phyloP scores from a whole-genome alignment of 163 green algal species.

The Coccomyxa subellipsoidea region DNA sequence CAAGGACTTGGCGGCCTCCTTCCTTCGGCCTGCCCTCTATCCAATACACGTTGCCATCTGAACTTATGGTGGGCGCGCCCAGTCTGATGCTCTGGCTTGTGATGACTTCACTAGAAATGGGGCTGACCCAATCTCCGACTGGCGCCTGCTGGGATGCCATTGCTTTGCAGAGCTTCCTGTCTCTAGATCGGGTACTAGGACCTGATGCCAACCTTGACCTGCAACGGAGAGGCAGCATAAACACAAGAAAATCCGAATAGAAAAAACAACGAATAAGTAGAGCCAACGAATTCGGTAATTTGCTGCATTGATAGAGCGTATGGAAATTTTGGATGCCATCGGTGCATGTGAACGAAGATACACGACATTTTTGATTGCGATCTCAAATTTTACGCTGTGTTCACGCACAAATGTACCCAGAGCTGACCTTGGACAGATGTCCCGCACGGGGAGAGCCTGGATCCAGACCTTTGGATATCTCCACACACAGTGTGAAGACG shows the following conservation, averaged over 20 bases:
- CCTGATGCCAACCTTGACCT: background rate
- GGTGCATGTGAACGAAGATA: no score
- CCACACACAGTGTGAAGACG: background rate
- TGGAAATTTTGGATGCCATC: no score
- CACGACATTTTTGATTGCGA: background rate
- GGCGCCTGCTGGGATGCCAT: constrained; percentile 25
- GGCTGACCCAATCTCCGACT: constrained; percentile 52
- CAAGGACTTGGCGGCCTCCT: constrained; percentile 53
- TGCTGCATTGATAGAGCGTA: no score
- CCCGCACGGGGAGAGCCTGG: background rate
- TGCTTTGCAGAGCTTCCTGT: background rate
- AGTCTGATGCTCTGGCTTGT: constrained; percentile 46
- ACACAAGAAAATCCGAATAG: background rate
- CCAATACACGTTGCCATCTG: constrained; percentile 54
- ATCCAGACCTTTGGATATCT: background rate
- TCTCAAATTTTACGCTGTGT: background rate
- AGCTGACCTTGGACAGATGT: background rate
- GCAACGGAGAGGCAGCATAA: background rate
- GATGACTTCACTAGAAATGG: constrained; percentile 58
- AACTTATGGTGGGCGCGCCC: constrained; percentile 21
- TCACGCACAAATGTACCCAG: background rate
- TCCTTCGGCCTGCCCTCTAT: constrained; percentile 61
- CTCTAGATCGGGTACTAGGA: background rate
- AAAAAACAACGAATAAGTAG: no score
- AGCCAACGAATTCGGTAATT: no score